phyloP scores from a whole-genome alignment of 2,329 filamentous ascomycete species.

The Leptographium galeiforme region DNA sequence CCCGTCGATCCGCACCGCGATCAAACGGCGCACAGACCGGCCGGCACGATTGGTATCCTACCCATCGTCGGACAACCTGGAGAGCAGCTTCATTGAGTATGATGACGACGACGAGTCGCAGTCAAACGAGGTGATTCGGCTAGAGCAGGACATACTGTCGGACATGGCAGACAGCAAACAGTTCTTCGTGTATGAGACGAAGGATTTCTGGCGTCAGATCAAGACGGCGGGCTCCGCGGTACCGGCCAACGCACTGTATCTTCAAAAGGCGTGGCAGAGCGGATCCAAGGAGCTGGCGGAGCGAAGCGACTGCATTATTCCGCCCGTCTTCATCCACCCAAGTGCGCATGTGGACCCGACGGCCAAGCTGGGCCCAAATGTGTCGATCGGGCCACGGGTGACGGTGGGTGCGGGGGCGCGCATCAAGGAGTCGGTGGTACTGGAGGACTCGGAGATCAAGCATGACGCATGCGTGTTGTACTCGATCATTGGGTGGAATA shows the following conservation, averaged over 20 bases:
- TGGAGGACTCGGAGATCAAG: constrained; percentile 91
- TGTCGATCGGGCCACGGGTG: constrained; percentile 85
- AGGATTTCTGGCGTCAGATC: constrained; percentile 99
- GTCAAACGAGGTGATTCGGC: constrained; percentile 77
- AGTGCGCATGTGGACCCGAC: constrained; percentile 82
- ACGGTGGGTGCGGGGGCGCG: constrained; percentile 75
- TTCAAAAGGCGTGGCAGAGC: constrained; percentile 82
- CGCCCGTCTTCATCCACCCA: constrained; percentile 91
- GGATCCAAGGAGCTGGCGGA: constrained; percentile 69
- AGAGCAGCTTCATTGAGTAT: constrained; percentile 40
- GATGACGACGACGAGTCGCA: constrained; percentile 56
- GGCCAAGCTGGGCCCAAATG: constrained; percentile 92
- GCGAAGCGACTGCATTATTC: constrained; percentile 75
- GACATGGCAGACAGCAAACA: constrained; percentile 94
- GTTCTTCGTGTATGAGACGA: constrained; percentile 97
- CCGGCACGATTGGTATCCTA: constrained; percentile 78
- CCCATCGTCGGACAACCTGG: constrained; percentile 87
- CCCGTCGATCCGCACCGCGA: constrained; percentile 83
- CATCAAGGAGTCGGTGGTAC: constrained; percentile 89
- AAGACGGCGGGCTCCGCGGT: constrained; percentile 97
- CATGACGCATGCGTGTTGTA: constrained; percentile 94
- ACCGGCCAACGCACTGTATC: constrained; percentile 89
- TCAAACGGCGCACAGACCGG: constrained; percentile 87
- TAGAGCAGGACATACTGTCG: constrained; percentile 93
- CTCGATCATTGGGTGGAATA: constrained; percentile 94